Percentiles rank a stretch among this genome's conserved stretches.
phyloP scores from a whole-genome alignment of 257 asterid species.

The Eustoma russellianum region DNA sequence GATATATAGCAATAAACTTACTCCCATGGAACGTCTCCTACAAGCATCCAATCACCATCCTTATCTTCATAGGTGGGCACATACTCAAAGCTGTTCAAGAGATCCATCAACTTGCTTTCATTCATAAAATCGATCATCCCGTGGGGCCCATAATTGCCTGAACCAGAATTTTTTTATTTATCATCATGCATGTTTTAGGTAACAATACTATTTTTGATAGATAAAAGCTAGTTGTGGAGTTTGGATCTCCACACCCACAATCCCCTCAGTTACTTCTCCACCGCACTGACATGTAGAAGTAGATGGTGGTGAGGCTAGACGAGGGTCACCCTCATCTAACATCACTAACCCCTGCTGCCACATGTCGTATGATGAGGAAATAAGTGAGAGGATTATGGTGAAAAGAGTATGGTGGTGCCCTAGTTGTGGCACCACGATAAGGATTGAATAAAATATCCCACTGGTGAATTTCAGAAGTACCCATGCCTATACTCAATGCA shows the following conservation, averaged over 20 bases:
- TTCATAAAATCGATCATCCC: slow-evolving; percentile 35
- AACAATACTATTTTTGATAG: no score
- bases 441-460: slow-evolving; percentile 10
- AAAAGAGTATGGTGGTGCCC: no score
- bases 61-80: slow-evolving; percentile 38
- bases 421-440: slow-evolving; percentile 2
- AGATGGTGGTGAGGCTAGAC: no score
- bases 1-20: slow-evolving; percentile 12
- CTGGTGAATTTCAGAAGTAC: slow-evolving; percentile 6
- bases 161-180: not conserved
- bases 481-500: not conserved
- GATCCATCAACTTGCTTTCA: slow-evolving; percentile 49
- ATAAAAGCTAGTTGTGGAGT: no score
- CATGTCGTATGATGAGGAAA: no score
- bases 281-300: no score
- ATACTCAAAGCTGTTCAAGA: slow-evolving; percentile 46
- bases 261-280: no score
- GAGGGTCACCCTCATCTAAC: no score
- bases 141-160: slow-evolving; percentile 27
- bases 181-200: not conserved
- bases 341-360: no score
- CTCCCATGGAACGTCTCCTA: slow-evolving; percentile 44
- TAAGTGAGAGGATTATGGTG: no score
- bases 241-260: no score
- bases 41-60: slow-evolving; percentile 37